Evolutionary conservation across 768 basidiomycete genomes (phyloP).

Genomic region (Cantharellus anzutake): DNA sequence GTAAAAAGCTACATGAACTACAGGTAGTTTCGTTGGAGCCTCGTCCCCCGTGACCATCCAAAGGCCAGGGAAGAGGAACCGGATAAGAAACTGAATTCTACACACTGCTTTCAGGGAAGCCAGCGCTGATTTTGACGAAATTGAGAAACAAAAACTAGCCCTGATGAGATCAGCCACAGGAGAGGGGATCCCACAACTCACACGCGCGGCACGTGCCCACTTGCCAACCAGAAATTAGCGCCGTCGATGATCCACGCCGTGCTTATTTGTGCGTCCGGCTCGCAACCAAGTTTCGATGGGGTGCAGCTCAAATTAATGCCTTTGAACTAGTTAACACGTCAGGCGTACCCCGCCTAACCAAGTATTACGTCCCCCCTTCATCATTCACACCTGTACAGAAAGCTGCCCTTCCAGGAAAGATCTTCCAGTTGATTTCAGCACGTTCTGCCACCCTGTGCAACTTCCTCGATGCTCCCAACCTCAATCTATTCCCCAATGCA

Average conservation of each 20-base stretch:
- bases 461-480: conserved; percentile 85
- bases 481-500: conserved; percentile 31
- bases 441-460: conserved; percentile 79
- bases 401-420: conserved; percentile 45
- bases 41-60: too few relatives aligned
- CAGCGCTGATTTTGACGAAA: too few relatives aligned
- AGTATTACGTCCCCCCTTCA: conserved; percentile 61
- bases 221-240: not conserved
- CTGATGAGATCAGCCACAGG: too few relatives aligned
- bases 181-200: too few relatives aligned
- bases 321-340: conserved; percentile 70
- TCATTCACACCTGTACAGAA: not conserved
- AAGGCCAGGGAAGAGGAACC: too few relatives aligned
- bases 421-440: conserved; percentile 71
- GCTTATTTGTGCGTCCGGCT: conserved; percentile 40
- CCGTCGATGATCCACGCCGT: conserved; percentile 62
- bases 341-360: conserved; percentile 65
- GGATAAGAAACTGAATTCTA: too few relatives aligned
- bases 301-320: not conserved
- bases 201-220: too few relatives aligned
- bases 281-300: not conserved
- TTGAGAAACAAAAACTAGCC: too few relatives aligned
- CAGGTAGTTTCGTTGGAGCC: too few relatives aligned
- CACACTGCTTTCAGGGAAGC: too few relatives aligned
- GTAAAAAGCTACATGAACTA: too few relatives aligned